Conservation (phyloP, 768 basidiomycete species). For the Termitomyces sp. region DNA sequence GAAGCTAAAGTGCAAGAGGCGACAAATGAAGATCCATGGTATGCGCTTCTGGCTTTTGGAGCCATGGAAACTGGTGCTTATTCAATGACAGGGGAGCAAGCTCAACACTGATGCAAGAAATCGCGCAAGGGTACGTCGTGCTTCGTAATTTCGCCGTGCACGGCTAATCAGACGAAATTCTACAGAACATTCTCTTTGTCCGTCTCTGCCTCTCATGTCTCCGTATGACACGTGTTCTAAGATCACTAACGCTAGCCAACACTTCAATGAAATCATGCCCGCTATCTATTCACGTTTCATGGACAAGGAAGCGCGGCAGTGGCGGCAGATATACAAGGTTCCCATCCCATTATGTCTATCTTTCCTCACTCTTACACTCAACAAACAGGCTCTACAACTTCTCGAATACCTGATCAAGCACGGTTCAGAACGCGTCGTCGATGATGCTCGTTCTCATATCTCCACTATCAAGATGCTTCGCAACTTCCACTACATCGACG, state of each 20-base stretch:
- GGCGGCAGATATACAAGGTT: conserved; percentile 99
- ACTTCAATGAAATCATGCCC: conserved; percentile 99
- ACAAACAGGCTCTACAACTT: conserved; percentile 74
- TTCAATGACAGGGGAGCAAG: conserved; percentile 71
- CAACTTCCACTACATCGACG: conserved; percentile 98
- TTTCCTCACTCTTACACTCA: not conserved
- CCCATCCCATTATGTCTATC: conserved; percentile 2
- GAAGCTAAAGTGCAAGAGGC: conserved; percentile 96
- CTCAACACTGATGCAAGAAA: conserved; percentile 97
- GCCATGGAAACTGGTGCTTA: not conserved
- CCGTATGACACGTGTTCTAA: not conserved
- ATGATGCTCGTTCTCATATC: conserved; percentile 92
- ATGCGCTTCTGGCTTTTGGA: conserved; percentile 7
- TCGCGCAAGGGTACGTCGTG: conserved; percentile 78
- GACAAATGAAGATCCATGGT: conserved; percentile 98
- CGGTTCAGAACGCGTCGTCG: conserved; percentile 95
- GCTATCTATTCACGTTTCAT: conserved; percentile 92
- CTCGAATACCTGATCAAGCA: conserved; percentile 96
- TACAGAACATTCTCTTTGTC: conserved; percentile 95
- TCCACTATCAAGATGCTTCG: conserved; percentile 96
- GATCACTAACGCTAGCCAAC: conserved; percentile 54
- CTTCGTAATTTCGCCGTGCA: not conserved
- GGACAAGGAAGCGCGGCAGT: conserved; percentile 97
- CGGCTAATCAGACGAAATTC: not conserved
- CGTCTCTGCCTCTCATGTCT: conserved; percentile 21